Evolutionary conservation across 768 basidiomycete genomes (phyloP).

Genomic region (Agaricus bisporus): DNA sequence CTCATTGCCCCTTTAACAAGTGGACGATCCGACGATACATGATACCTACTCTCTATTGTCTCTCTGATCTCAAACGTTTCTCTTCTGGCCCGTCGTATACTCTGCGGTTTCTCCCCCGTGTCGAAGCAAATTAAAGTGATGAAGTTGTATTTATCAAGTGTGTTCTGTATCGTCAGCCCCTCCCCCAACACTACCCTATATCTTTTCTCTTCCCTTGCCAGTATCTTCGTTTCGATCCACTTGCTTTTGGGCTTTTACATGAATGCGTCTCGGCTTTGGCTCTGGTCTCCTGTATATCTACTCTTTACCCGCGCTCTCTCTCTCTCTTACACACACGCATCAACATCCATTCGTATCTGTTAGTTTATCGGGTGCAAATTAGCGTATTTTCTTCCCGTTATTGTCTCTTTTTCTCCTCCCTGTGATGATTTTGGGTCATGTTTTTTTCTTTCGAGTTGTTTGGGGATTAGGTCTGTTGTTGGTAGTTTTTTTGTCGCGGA

Average conservation of each 20-base stretch:
- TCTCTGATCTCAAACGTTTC: background rate
- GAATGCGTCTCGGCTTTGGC: background rate
- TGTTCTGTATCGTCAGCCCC: too few species aligned
- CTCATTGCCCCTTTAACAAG: background rate
- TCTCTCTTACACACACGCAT: background rate
- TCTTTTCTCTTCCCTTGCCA: background rate
- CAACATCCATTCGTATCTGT: background rate
- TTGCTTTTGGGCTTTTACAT: too few species aligned
- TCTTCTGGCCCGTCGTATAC: background rate
- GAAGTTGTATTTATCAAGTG: too few species aligned
- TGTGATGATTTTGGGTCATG: background rate
- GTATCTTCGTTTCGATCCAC: background rate
- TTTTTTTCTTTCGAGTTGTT: background rate
- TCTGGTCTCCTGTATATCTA: background rate
- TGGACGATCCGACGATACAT: too few species aligned
- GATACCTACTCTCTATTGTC: background rate
- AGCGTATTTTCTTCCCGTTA: conserved; percentile 2
- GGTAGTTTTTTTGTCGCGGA: background rate
- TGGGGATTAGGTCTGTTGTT: background rate
- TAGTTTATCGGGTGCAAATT: conserved; percentile 9
- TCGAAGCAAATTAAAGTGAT: too few species aligned
- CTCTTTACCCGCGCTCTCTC: background rate
- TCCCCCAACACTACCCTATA: background rate
- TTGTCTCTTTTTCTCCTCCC: background rate
- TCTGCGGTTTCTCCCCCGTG: background rate